Evolutionary conservation across 305 asterid species (phyloP), one percentile per base, ranked within the genome.

Genomic region (Caryopteris hybrid): DNA sequence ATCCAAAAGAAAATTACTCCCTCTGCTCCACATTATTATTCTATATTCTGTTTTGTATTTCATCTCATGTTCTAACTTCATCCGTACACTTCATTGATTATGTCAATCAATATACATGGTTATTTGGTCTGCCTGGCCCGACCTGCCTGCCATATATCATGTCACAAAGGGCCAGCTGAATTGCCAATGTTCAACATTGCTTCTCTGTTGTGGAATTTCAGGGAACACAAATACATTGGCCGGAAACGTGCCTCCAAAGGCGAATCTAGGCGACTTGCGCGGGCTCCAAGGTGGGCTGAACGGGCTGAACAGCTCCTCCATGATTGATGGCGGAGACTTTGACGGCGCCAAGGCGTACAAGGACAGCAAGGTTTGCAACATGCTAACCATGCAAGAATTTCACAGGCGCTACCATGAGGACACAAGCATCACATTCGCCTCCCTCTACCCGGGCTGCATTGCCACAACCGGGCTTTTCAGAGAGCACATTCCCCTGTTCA

Each of bases 331-430:
- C 0, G 96, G 88, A 7, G 87, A 80, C 0, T 94, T 87, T 7
- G 99, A 94, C 16, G 99, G 99, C 0, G 99, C 99, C 1, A 94
- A 94, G 72, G 99, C 99, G 0, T 94, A 94, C 79, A 94, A 94
- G 75, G 99, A 94, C 43, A 94, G 98, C 92, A 94, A 94, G 50
- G 98, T 94, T 25, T 94, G 99, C 85, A 94, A 94, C 77, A 91
- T 94, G 99, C 90, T 94, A 31, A 89, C 90, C 0, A 94, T 94
- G 99, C 99, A 94, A 67, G 99, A 91, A 60, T 91, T 94, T 33
- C 99, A 94, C 83, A 73, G 95, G 0, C 87, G 93, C 7, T 89
- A 76, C 83, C 96, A 94, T 4, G 95, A 89, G 71, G 96, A 94
- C 2, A 91, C 98, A 0, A 96, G 96, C 53, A 86, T 91, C 78